Evolutionary conservation across 148 eudicot genomes (phyloP).

Genomic region (Dysphania ambrosioides): DNA sequence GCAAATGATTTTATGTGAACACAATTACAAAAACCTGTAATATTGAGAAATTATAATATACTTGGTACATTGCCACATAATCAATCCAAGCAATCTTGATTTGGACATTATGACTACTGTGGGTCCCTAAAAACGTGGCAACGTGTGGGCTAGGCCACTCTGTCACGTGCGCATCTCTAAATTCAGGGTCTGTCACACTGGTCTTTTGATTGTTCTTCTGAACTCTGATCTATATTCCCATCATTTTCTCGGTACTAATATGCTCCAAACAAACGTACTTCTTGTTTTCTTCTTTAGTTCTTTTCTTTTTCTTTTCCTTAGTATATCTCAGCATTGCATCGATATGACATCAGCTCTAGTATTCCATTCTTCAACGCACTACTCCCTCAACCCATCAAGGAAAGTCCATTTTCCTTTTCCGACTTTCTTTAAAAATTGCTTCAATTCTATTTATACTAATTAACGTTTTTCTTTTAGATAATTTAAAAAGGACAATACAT

Average conservation of each 20-base stretch:
- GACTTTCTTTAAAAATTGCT: no score
- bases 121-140: background rate
- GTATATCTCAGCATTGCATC: conserved; percentile 31
- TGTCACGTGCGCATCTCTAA: conserved; percentile 14
- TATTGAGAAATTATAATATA: background rate
- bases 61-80: background rate
- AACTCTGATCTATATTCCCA: background rate
- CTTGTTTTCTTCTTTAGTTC: background rate
- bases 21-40: background rate
- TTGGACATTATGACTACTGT: background rate
- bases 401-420: no score
- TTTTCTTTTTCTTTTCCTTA: background rate
- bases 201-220: conserved; percentile 12
- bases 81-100: background rate
- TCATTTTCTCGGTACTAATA: background rate
- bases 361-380: no score
- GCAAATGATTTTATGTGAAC: no score
- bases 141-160: background rate
- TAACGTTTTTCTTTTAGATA: no score
- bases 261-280: no score
- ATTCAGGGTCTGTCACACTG: background rate
- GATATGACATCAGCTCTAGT: conserved; percentile 18
- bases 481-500: no score
- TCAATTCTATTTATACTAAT: no score
- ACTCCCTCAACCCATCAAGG: no score